A percentile compares a stretch with the other conserved stretches of the same genome.
These are phyloP conservation scores for Blastobotrys apis DNA, from an alignment of 1,139 yeast genomes.

Conservation along the genomic window DNA sequence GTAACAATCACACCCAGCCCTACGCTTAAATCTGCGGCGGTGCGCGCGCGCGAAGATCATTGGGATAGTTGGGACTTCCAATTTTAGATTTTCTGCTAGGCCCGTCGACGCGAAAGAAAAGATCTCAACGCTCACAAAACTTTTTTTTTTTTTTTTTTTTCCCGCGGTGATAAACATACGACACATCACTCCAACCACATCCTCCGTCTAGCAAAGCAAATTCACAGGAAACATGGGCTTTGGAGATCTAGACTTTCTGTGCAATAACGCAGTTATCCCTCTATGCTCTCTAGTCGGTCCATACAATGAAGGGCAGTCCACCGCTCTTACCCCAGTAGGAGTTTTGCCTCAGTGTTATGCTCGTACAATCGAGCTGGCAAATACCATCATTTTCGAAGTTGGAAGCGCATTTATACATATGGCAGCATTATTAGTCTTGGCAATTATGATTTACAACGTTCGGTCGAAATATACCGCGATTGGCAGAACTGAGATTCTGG, in stretches of 20 bases:
- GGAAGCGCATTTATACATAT: slow-evolving; percentile 86
- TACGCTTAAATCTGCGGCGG: too few relatives aligned
- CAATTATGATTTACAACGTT: slow-evolving; percentile 73
- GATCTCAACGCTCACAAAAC: too few relatives aligned
- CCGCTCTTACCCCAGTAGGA: slow-evolving; percentile 45
- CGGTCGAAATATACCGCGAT: slow-evolving; percentile 88
- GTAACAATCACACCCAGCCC: too few relatives aligned
- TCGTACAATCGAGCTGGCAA: slow-evolving; percentile 79
- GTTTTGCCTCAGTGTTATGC: slow-evolving; percentile 77
- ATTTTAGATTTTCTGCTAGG: too few relatives aligned
- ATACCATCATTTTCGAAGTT: slow-evolving; percentile 85
- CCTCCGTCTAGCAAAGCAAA: too few relatives aligned
- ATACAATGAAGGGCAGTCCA: slow-evolving; percentile 27
- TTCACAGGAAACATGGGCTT: slow-evolving; percentile 43
- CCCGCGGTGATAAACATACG: too few relatives aligned
- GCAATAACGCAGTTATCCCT: slow-evolving; percentile 70
- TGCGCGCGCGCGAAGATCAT: too few relatives aligned
- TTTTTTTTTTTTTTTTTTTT: too few relatives aligned
- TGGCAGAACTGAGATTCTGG: slow-evolving; percentile 81
- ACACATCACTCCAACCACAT: too few relatives aligned
- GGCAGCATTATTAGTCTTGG: slow-evolving; percentile 59
- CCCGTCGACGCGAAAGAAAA: too few relatives aligned
- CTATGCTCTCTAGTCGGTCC: slow-evolving; percentile 64
- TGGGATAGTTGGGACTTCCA: too few relatives aligned
- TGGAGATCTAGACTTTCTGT: slow-evolving; percentile 67